These are phyloP conservation scores for Suillus paluster DNA, from an alignment of 768 basidiomycete genomes.

Conservation along the genomic window DNA sequence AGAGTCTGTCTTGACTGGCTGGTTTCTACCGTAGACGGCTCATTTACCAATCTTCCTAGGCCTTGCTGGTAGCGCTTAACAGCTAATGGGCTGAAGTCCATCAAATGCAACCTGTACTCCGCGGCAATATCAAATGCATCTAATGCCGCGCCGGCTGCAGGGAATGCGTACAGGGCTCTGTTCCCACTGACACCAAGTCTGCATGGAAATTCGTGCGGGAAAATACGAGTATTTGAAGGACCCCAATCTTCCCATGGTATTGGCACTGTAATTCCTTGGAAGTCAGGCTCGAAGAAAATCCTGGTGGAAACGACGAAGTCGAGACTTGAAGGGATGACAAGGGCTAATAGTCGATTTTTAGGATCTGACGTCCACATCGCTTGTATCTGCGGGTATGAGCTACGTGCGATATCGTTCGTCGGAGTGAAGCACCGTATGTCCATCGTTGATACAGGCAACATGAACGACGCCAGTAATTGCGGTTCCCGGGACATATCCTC, in stretches of 20 bases:
- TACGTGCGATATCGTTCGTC: background rate
- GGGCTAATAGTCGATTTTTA: background rate
- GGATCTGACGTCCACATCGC: background rate
- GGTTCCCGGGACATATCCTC: background rate
- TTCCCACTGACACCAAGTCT: background rate
- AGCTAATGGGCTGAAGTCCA: slow-evolving; percentile 4
- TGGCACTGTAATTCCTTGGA: background rate
- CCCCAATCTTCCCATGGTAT: background rate
- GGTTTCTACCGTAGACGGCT: background rate
- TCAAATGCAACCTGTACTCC: background rate
- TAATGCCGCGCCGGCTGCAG: background rate
- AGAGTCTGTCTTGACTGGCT: background rate
- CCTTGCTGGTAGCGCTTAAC: background rate
- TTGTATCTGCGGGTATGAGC: background rate
- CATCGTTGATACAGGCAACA: background rate
- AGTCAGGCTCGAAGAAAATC: background rate
- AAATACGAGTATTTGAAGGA: slow-evolving; percentile 1
- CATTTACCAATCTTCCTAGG: background rate
- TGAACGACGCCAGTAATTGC: background rate
- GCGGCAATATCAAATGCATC: background rate
- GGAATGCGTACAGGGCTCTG: background rate
- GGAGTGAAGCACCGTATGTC: background rate
- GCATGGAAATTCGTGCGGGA: background rate
- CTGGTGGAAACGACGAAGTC: background rate
- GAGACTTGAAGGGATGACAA: background rate